phyloP scores from a whole-genome alignment of 768 basidiomycete species.

The Pulveroboletus sp. region DNA sequence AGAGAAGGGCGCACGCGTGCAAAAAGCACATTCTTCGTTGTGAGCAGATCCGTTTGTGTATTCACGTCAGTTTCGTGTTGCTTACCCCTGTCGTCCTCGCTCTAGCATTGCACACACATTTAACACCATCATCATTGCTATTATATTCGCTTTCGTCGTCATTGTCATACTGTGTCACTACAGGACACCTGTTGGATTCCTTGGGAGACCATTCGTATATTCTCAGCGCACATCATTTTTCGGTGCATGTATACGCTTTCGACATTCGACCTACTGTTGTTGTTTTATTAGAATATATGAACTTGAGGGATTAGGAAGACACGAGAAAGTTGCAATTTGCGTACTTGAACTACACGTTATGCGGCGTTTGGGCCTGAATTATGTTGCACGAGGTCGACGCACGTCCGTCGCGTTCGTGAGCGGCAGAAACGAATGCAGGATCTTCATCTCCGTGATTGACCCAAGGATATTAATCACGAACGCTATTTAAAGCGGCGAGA shows the following conservation, averaged over 20 bases:
- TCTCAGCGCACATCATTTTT: constrained; percentile 8
- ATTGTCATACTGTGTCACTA: constrained; percentile 7
- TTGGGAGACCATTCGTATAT: neutral
- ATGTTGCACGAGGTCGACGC: too few species aligned
- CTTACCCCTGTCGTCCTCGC: constrained; percentile 6
- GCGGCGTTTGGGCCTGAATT: too few species aligned
- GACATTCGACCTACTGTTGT: constrained; percentile 17
- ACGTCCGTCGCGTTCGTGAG: too few species aligned
- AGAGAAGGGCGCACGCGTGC: neutral
- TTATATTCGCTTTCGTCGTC: neutral
- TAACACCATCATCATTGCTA: constrained; percentile 4
- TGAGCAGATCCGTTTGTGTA: constrained; percentile 8
- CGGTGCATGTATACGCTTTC: constrained; percentile 20
- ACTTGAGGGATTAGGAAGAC: too few species aligned
- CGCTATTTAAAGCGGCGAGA: too few species aligned
- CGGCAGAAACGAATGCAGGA: too few species aligned
- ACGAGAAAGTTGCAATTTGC: too few species aligned
- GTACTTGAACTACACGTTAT: too few species aligned
- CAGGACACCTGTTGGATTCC: too few species aligned
- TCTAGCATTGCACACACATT: neutral
- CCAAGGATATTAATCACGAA: too few species aligned
- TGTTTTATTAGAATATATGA: constrained; percentile 25
- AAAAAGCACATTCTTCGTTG: constrained; percentile 16
- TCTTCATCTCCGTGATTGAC: too few species aligned
- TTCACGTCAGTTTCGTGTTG: neutral